Evolutionary conservation across 441 rosid species (phyloP).

Genomic region (Manihot esculenta): DNA sequence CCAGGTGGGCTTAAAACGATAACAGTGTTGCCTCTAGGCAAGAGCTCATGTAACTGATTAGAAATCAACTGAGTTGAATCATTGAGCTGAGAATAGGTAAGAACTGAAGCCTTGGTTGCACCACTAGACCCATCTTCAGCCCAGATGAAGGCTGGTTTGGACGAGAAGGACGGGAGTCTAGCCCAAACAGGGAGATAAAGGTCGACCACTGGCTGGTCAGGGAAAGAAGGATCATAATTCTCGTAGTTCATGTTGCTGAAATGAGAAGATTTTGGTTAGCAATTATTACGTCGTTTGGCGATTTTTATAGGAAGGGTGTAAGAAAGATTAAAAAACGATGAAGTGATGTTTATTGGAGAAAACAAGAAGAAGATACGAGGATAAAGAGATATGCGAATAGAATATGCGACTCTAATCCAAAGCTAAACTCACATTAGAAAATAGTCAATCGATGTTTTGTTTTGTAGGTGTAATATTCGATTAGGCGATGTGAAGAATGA

Average conservation of each 20-base stretch:
- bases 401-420: conserved; percentile 31
- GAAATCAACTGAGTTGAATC: conserved; percentile 42
- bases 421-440: background rate
- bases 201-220: conserved; percentile 65
- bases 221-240: conserved; percentile 57
- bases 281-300: background rate
- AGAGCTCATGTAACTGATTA: conserved; percentile 20
- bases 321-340: background rate
- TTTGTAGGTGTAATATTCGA: background rate
- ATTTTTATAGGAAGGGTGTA: conserved; percentile 16
- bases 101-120: conserved; percentile 16
- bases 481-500: background rate
- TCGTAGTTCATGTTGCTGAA: conserved; percentile 39
- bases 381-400: conserved; percentile 26
- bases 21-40: conserved; percentile 44
- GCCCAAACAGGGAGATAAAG: conserved; percentile 64
- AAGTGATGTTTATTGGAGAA: conserved; percentile 1
- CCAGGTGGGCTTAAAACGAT: conserved; percentile 55
- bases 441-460: background rate
- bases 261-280: background rate
- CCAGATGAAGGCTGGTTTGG: conserved; percentile 72
- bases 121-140: conserved; percentile 25
- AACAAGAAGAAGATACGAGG: conserved; percentile 13
- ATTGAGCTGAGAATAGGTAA: conserved; percentile 50
- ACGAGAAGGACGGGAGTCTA: conserved; percentile 41